Conservation (phyloP, 345 rosid species). For the Eucalyptus melliodora region DNA sequence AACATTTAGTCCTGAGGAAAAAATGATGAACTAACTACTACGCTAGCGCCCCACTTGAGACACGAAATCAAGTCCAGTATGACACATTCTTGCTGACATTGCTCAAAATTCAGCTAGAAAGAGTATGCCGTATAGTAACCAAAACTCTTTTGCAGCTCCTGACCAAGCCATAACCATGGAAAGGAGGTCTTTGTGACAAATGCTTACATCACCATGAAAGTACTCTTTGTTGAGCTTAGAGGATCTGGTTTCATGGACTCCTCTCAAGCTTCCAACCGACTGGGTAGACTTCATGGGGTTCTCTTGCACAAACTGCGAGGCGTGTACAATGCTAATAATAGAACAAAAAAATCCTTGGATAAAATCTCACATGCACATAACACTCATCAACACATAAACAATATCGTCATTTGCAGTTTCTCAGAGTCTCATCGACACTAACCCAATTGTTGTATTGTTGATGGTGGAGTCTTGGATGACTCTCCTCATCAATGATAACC, state of each 20-base stretch:
- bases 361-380: not conserved
- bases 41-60: not conserved
- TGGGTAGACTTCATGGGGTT: slow-evolving; percentile 93
- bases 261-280: slow-evolving; percentile 97
- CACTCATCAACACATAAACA: not conserved
- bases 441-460: slow-evolving; percentile 90
- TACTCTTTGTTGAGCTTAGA: slow-evolving; percentile 81
- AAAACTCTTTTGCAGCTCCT: not conserved
- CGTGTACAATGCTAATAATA: slow-evolving; percentile 21
- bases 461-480: slow-evolving; percentile 86
- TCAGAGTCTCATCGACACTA: slow-evolving; percentile 78
- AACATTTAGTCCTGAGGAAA: not conserved
- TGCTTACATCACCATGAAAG: slow-evolving; percentile 14
- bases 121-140: not conserved
- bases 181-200: not conserved
- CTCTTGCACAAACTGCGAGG: slow-evolving; percentile 75
- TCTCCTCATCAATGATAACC: slow-evolving; percentile 90
- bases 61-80: not conserved
- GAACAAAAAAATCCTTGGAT: not conserved
- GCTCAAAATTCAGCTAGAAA: not conserved
- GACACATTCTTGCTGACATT: not conserved
- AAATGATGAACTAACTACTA: not conserved
- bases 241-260: slow-evolving; percentile 95
- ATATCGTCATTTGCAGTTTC: slow-evolving; percentile 59
- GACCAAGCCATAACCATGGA: not conserved